Percentiles rank a stretch among this genome's conserved stretches.
phyloP scores from a whole-genome alignment of 2,329 filamentous ascomycete genomes.

The Alternaria sp. region DNA sequence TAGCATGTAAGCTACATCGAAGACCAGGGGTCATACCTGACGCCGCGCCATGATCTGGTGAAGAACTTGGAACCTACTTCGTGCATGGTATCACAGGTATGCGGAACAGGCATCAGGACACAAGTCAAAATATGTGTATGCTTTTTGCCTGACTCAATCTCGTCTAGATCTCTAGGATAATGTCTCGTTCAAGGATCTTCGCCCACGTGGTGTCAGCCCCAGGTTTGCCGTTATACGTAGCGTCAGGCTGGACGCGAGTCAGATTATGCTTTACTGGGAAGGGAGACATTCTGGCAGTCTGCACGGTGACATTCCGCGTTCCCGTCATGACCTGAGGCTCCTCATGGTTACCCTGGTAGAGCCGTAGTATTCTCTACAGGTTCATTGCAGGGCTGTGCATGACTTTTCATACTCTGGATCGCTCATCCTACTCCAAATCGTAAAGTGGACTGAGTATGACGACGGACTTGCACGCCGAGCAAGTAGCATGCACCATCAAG shows the following conservation, averaged over 20 bases:
- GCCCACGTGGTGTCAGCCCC: not conserved
- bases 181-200: not conserved
- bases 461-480: not conserved
- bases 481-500: not conserved
- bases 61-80: not conserved
- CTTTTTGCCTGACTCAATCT: not conserved
- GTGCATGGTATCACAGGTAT: not conserved
- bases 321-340: not conserved
- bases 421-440: not conserved
- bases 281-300: not conserved
- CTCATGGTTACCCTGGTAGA: not conserved
- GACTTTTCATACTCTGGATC: not conserved
- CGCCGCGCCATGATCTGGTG: not conserved
- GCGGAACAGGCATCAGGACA: not conserved
- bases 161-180: not conserved
- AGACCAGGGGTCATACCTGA: not conserved
- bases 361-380: not conserved
- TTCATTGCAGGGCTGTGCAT: not conserved
- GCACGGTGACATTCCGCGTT: not conserved
- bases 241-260: not conserved
- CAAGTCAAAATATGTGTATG: not conserved
- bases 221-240: not conserved
- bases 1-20: not conserved
- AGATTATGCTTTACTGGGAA: not conserved
- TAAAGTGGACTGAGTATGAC: slow-evolving; percentile 1